These are phyloP conservation scores for Vitrella brassicaformis DNA, from an alignment of 73 alveolate species.

Conservation along the genomic window DNA sequence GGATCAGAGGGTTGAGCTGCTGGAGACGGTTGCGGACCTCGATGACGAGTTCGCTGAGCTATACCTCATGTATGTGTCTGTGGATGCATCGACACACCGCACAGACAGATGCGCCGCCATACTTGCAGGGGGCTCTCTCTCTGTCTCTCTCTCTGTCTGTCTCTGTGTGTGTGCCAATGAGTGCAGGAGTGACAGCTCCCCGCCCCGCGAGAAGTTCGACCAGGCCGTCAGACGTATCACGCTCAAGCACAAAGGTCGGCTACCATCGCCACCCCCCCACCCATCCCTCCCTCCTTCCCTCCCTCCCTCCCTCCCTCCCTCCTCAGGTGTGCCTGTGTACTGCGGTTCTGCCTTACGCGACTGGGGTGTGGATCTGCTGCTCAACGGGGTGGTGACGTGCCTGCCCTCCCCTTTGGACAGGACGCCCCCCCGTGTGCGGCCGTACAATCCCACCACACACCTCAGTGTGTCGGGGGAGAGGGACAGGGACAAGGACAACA, in stretches of 20 bases:
- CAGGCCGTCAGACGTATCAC: background rate
- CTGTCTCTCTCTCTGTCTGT: no score
- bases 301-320: slow-evolving; percentile 2
- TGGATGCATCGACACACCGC: no score
- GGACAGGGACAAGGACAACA: slow-evolving; percentile 4
- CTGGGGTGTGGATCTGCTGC: slow-evolving; percentile 65
- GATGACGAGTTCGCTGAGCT: slow-evolving; percentile 55
- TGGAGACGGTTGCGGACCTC: slow-evolving; percentile 37
- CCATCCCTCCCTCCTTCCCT: slow-evolving; percentile 5
- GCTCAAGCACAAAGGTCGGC: slow-evolving; percentile 3
- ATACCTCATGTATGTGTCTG: slow-evolving; percentile 20
- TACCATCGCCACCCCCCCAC: slow-evolving; percentile 11
- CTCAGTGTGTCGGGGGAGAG: no score
- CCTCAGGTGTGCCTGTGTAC: slow-evolving; percentile 47
- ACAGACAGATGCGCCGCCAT: no score
- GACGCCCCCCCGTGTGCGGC: background rate
- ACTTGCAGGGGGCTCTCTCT: no score
- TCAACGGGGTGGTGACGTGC: slow-evolving; percentile 53
- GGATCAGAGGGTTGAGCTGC: slow-evolving; percentile 17
- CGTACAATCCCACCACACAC: no score
- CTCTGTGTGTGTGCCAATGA: no score
- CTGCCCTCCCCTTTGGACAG: slow-evolving; percentile 67
- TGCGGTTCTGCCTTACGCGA: slow-evolving; percentile 73
- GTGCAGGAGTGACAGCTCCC: no score
- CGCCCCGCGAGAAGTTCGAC: background rate